phyloP scores from a whole-genome alignment of 169 alveolate genomes.

The Plasmodium relictum region DNA sequence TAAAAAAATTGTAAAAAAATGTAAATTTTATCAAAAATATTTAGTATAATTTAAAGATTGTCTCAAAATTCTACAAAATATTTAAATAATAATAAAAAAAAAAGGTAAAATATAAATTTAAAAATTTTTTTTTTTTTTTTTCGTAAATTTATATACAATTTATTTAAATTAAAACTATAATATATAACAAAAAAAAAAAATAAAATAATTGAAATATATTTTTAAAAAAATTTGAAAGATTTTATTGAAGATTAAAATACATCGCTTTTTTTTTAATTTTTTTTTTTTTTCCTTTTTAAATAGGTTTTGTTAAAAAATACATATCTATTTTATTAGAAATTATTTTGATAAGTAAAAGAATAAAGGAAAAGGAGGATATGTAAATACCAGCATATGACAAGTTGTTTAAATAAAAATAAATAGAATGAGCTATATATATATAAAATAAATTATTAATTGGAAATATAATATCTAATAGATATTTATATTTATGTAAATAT shows the following conservation, averaged over 20 bases:
- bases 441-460: conserved; percentile 70
- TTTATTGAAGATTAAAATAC: no score
- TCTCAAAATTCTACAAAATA: no score
- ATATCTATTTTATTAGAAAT: conserved; percentile 67
- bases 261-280: not conserved
- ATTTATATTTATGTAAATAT: conserved; percentile 59
- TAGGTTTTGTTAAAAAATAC: conserved; percentile 29
- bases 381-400: conserved; percentile 76
- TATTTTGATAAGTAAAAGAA: conserved; percentile 21
- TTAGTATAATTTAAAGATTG: no score
- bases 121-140: no score
- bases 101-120: not conserved
- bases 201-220: no score
- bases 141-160: no score
- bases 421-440: conserved; percentile 75
- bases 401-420: conserved; percentile 49
- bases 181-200: no score
- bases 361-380: conserved; percentile 63
- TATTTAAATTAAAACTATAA: no score
- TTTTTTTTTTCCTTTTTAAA: not conserved
- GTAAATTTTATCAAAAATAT: no score
- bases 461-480: conserved; percentile 55
- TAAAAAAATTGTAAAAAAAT: no score
- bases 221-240: no score
- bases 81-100: no score